Percentiles rank a stretch among this genome's conserved stretches.
phyloP scores from a whole-genome alignment of 768 basidiomycete genomes.

The Psilocybe cubensis region DNA sequence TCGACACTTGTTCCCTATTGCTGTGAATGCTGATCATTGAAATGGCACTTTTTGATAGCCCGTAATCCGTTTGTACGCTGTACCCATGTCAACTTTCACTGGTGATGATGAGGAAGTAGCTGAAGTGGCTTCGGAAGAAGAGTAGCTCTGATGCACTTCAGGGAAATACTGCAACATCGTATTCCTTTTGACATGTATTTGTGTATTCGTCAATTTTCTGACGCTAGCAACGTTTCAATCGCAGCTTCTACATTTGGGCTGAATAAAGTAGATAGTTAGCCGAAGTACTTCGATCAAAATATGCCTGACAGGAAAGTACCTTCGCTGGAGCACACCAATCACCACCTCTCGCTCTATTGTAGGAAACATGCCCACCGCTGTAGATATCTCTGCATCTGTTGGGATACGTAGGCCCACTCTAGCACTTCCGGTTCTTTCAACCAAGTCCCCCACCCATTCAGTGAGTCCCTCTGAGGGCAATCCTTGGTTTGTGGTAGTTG shows the following conservation, averaged over 20 bases:
- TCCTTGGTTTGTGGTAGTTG: slow-evolving; percentile 12
- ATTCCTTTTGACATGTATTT: background rate
- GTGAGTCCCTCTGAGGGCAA: slow-evolving; percentile 53
- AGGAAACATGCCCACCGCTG: slow-evolving; percentile 84
- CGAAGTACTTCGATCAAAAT: background rate
- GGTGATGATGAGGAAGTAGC: slow-evolving; percentile 78
- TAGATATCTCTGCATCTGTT: slow-evolving; percentile 73
- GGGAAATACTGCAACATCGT: background rate
- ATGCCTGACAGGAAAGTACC: slow-evolving; percentile 48
- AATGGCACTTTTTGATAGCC: slow-evolving; percentile 55
- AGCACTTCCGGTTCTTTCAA: slow-evolving; percentile 60
- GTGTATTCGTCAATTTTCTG: slow-evolving; percentile 34
- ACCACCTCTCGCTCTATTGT: slow-evolving; percentile 73
- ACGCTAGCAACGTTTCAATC: slow-evolving; percentile 75
- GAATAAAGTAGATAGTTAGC: slow-evolving; percentile 13
- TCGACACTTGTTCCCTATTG: slow-evolving; percentile 3
- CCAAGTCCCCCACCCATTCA: slow-evolving; percentile 82
- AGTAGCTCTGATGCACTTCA: slow-evolving; percentile 22
- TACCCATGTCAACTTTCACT: slow-evolving; percentile 88
- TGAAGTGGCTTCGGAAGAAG: slow-evolving; percentile 43
- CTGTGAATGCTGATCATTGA: slow-evolving; percentile 10
- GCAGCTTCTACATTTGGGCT: slow-evolving; percentile 83
- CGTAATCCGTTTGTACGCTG: slow-evolving; percentile 90
- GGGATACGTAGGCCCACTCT: slow-evolving; percentile 69
- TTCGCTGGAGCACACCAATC: slow-evolving; percentile 79